Percentiles rank a stretch among this genome's conserved stretches.
Conservation (phyloP, 805 yeast species). For the Lachancea sp. region DNA sequence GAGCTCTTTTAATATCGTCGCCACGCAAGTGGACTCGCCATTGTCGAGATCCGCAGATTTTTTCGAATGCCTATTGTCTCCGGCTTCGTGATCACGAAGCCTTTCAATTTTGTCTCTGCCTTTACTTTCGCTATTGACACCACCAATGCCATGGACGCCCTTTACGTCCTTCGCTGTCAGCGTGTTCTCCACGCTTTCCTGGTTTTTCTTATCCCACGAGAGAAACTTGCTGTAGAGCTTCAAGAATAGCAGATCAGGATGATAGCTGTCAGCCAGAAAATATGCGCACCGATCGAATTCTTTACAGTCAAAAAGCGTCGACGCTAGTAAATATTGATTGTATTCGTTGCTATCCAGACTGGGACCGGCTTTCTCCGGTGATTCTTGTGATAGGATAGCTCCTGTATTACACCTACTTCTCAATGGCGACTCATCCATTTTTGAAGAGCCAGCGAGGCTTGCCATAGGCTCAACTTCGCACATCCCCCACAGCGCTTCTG, state of each 20-base stretch:
- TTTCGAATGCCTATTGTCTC: not conserved
- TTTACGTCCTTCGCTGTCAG: slow-evolving; percentile 31
- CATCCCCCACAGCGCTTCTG: slow-evolving; percentile 72
- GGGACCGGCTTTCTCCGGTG: not conserved
- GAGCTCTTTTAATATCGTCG: slow-evolving; percentile 39
- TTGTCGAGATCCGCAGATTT: slow-evolving; percentile 13
- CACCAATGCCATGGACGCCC: slow-evolving; percentile 8
- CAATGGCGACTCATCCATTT: slow-evolving; percentile 22
- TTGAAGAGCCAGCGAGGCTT: slow-evolving; percentile 9
- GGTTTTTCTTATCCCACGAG: slow-evolving; percentile 68
- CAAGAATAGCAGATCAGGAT: slow-evolving; percentile 50
- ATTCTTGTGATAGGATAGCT: not conserved
- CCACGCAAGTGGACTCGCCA: slow-evolving; percentile 24
- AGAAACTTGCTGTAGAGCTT: slow-evolving; percentile 63
- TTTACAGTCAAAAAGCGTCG: slow-evolving; percentile 68
- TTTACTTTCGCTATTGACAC: slow-evolving; percentile 6
- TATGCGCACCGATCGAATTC: slow-evolving; percentile 78
- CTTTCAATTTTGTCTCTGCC: not conserved
- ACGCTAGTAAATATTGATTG: slow-evolving; percentile 53
- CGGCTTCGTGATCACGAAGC: slow-evolving; percentile 2
- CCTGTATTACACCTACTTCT: slow-evolving; percentile 9
- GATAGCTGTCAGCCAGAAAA: slow-evolving; percentile 45
- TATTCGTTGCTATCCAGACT: slow-evolving; percentile 29
- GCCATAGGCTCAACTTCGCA: slow-evolving; percentile 9
- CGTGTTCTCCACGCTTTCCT: slow-evolving; percentile 67